Evolutionary conservation across 2,329 filamentous ascomycete genomes (phyloP), one percentile per base, ranked within the genome.

Genomic region (Pseudocercospora ulei): DNA sequence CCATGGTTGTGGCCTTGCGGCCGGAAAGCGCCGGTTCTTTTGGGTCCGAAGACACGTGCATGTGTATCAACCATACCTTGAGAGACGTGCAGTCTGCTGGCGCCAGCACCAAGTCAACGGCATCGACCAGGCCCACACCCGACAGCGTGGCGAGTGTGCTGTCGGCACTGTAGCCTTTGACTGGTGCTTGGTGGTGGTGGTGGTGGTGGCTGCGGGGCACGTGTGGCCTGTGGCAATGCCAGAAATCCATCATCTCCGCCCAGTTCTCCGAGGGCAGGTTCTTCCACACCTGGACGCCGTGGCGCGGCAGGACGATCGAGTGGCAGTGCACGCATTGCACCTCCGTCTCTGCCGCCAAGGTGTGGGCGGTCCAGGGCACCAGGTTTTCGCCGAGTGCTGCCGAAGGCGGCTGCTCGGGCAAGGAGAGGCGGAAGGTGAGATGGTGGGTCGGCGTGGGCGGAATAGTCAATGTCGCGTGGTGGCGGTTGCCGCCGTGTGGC

Each of bases 191-290:
- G 25, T 58, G 46, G 4, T 54, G 54, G 34, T 55, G 49, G 25
- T 58, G 46, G 4, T 54, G 54, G 34, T 68, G 62, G 16, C 68
- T 60, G 45, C 76, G 67, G 39, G 76, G 68, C 44, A 78, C 71
- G 24, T 68, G 62, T 1, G 92, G 90, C 62, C 96, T 96, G 62
- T 98, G 90, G 56, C 90, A 98, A 62, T 98, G 92, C 90, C 90
- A 98, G 52, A 98, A 93, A 61, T 98, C 92, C 90, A 98, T 98
- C 87, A 98, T 93, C 65, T 98, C 90, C 0, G 90, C 92, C 90
- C 90, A 98, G 56, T 94, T 88, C 47, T 93, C 86, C 56, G 86
- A 94, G 0, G 90, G 90, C 11, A 98, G 66, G 56, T 98, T 86
- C 62, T 88, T 94, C 88, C 90, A 98, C 23, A 64, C 61, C 24